Conservation (phyloP, 257 asterid genomes). For the Cynanchum wilfordii region DNA sequence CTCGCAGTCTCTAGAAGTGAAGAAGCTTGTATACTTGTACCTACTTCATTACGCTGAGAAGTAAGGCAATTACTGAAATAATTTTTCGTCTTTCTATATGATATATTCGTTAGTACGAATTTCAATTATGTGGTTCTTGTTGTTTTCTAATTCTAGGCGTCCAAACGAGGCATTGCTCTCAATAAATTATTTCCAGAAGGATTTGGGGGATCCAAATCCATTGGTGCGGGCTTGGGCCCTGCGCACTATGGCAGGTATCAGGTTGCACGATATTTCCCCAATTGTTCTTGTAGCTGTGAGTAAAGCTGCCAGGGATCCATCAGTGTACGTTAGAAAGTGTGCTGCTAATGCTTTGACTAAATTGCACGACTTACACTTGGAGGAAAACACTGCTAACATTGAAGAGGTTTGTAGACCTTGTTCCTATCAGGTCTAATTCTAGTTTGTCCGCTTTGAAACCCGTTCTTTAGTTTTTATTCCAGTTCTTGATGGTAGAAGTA, state of each 20-base stretch:
- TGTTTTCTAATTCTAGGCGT: slow-evolving; percentile 44
- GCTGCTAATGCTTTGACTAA: slow-evolving; percentile 94
- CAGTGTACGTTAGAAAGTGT: slow-evolving; percentile 92
- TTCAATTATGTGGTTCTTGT: background rate
- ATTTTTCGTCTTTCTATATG: background rate
- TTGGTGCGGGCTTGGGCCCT: slow-evolving; percentile 95
- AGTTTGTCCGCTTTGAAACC: background rate
- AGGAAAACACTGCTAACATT: slow-evolving; percentile 62
- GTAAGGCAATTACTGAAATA: slow-evolving; percentile 34
- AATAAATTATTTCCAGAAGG: slow-evolving; percentile 93
- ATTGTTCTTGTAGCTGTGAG: slow-evolving; percentile 77
- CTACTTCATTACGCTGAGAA: slow-evolving; percentile 91
- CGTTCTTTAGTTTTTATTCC: background rate
- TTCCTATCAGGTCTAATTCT: background rate
- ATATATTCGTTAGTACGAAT: background rate
- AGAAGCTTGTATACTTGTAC: slow-evolving; percentile 94
- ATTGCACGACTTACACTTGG: slow-evolving; percentile 83
- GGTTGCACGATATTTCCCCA: slow-evolving; percentile 80
- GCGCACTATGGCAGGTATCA: slow-evolving; percentile 98
- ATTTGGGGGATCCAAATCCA: slow-evolving; percentile 88
- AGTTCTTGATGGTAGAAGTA: background rate
- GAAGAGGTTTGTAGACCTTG: slow-evolving; percentile 56
- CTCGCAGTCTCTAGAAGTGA: slow-evolving; percentile 79
- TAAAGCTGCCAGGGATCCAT: slow-evolving; percentile 91
- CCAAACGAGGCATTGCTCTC: slow-evolving; percentile 88